Percentiles rank a stretch among this genome's conserved stretches.
phyloP scores from a whole-genome alignment of 2,329 filamentous ascomycete species.

The Aspergillus vadensis region DNA sequence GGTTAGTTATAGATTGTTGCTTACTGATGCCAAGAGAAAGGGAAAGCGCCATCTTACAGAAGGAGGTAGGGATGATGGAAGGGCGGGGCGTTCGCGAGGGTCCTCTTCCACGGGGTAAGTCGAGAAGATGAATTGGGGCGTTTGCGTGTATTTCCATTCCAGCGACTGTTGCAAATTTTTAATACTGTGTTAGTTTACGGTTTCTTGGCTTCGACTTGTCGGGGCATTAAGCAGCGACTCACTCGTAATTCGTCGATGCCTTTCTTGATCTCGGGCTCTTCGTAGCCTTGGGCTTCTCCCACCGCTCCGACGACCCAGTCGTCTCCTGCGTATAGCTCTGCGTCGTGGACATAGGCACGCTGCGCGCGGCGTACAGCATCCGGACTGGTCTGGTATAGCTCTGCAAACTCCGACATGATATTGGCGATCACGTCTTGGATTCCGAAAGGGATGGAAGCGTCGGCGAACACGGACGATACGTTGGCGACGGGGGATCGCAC shows the following conservation, averaged over 20 bases:
- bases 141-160: constrained; percentile 80
- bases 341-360: constrained; percentile 35
- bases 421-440: constrained; percentile 52
- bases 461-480: constrained; percentile 59
- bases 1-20: background rate
- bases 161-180: constrained; percentile 33
- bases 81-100: constrained; percentile 55
- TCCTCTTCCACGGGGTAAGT: constrained; percentile 62
- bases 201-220: too few species aligned
- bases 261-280: constrained; percentile 58
- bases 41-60: constrained; percentile 41
- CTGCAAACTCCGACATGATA: constrained; percentile 66
- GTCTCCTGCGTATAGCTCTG: constrained; percentile 37
- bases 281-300: constrained; percentile 51
- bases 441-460: constrained; percentile 51
- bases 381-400: constrained; percentile 60
- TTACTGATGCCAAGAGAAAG: background rate
- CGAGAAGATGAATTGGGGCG: constrained; percentile 76
- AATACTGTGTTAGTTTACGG: background rate
- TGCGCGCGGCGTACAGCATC: constrained; percentile 38
- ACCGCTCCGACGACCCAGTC: constrained; percentile 49
- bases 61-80: constrained; percentile 53
- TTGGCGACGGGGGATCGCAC: constrained; percentile 84
- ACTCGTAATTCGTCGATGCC: constrained; percentile 62
- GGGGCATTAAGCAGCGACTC: constrained; percentile 25